Base-by-base conservation (phyloP, 352 stramenopile species). In the Pythium phragmiticola region DNA sequence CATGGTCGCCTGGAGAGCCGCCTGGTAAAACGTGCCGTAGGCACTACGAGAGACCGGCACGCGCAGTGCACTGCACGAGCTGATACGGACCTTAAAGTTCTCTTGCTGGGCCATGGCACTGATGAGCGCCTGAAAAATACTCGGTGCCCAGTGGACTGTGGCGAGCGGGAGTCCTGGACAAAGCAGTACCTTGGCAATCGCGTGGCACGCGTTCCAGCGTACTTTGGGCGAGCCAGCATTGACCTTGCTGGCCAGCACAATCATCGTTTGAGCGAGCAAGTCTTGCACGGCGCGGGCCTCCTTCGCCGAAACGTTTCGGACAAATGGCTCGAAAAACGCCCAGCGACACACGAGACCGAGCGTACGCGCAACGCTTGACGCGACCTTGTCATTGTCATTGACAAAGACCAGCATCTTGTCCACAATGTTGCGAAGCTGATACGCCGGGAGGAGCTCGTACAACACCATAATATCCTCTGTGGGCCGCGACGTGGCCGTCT, bases 71-170 rank as follows among this genome's bases (percentile, higher is more conserved):
- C 82, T 92, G 12, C 82, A 82, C 5, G 87, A 86, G 63, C 83
- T 93, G 49, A 95, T 95, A 3, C 87, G 87, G 7, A 95, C 87
- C 52, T 95, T 95, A 60, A 95, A 95, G 63, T 95, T 95, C 52
- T 95, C 87, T 65, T 95, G 87, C 68, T 95, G 87, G 2, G 78
- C 67, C 34, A 94, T 86, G 46, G 87, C 87, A 50, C 66, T 88
- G 53, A 92, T 70, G 21, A 95, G 57, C 17, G 87, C 81, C 33
- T 90, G 83, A 53, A 95, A 93, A 0, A 95, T 78, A 12, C 65
- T 71, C 0, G 87, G 84, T 0, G 87, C 86, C 87, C 87, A 95
- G 4, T 86, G 74, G 26, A 87, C 82, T 0, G 85, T 88, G 1
- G 87, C 82, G 19, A 95, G 70, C 5, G 87, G 84, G 28, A 95